Conservation (phyloP, 352 stramenopile species). For the Globisporangium apiculatum region DNA sequence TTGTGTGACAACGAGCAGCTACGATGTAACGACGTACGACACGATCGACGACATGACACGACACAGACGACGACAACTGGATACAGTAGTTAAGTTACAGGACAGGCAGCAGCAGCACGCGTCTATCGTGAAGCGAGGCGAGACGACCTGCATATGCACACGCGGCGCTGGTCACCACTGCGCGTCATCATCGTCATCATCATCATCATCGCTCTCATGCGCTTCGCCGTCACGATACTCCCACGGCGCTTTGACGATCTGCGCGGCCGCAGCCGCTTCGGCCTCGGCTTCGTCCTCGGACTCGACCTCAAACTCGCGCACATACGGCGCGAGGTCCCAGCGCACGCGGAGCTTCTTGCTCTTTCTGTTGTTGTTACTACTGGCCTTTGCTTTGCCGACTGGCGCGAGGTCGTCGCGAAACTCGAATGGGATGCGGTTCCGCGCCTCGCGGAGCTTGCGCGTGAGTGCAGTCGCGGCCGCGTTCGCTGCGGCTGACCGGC, state of each 20-base stretch:
- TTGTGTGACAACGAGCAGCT: too few relatives aligned
- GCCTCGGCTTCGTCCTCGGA: conserved; percentile 41
- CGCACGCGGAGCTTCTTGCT: conserved; percentile 34
- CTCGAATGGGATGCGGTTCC: conserved; percentile 46
- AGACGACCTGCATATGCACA: too few relatives aligned
- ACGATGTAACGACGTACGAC: too few relatives aligned
- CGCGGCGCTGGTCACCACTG: not conserved
- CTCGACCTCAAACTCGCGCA: conserved; percentile 54
- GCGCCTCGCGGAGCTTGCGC: conserved; percentile 38
- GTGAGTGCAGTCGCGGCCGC: conserved; percentile 23
- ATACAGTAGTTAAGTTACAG: too few relatives aligned
- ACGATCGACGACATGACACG: too few relatives aligned
- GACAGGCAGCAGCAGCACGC: too few relatives aligned
- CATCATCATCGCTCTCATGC: conserved; percentile 29
- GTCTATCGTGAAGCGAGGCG: too few relatives aligned
- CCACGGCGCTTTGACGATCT: conserved; percentile 16
- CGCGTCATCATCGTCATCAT: conserved; percentile 14
- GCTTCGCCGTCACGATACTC: conserved; percentile 11
- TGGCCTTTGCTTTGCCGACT: conserved; percentile 6
- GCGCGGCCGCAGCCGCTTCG: conserved; percentile 18
- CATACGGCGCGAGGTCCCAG: conserved; percentile 36
- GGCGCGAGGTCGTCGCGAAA: conserved; percentile 41
- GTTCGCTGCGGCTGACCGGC: conserved; percentile 27
- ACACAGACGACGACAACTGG: too few relatives aligned
- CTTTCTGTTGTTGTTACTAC: conserved; percentile 19